Conservation (phyloP, 73 alveolate species). For the Strombidium stylifer region DNA sequence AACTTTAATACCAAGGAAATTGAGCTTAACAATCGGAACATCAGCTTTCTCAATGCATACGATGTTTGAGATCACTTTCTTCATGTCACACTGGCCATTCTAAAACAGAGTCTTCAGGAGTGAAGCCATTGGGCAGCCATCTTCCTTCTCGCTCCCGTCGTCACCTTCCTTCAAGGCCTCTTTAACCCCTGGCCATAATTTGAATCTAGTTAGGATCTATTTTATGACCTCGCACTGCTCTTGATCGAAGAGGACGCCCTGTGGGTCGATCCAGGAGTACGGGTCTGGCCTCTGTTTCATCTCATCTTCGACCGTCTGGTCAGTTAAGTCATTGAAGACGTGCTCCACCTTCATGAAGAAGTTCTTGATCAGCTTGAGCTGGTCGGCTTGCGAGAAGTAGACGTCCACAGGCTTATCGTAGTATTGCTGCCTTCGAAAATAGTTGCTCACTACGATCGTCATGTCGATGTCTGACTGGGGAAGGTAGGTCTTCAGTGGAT, state of each 20-base stretch:
- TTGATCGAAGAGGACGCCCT: too few relatives aligned
- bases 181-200: not conserved
- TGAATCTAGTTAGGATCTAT: not conserved
- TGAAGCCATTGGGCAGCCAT: too few relatives aligned
- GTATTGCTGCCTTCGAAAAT: too few relatives aligned
- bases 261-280: too few relatives aligned
- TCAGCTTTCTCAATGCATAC: slow-evolving; percentile 67
- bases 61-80: slow-evolving; percentile 43
- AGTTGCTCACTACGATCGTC: slow-evolving; percentile 42
- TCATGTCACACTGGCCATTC: too few relatives aligned
- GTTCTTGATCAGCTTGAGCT: slow-evolving; percentile 15
- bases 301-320: too few relatives aligned
- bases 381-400: too few relatives aligned
- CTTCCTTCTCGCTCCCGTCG: slow-evolving; percentile 25
- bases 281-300: too few relatives aligned
- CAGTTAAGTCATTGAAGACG: too few relatives aligned
- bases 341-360: not conserved
- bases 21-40: slow-evolving; percentile 75
- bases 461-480: slow-evolving; percentile 90
- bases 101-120: too few relatives aligned
- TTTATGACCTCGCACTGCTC: too few relatives aligned
- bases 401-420: too few relatives aligned
- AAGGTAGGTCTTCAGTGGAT: slow-evolving; percentile 82
- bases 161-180: slow-evolving; percentile 43
- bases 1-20: slow-evolving; percentile 64